These are phyloP conservation scores for Craterostigma plantagineum DNA, from an alignment of 257 asterid species.

Conservation along the genomic window DNA sequence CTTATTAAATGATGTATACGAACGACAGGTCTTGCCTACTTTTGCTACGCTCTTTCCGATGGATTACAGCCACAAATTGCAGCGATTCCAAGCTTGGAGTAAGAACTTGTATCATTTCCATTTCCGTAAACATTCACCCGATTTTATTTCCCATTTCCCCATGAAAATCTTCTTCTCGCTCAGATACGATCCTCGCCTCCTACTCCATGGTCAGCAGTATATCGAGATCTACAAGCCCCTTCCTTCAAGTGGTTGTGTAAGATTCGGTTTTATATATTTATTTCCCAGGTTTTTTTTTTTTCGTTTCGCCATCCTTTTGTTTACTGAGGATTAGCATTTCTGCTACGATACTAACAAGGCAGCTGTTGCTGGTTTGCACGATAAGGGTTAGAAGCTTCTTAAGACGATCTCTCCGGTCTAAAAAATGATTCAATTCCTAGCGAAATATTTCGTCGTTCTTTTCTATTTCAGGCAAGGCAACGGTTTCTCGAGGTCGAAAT, in stretches of 20 bases:
- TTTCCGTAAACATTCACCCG: too few relatives aligned
- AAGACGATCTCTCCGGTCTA: too few relatives aligned
- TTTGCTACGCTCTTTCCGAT: conserved; percentile 50
- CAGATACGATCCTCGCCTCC: conserved; percentile 75
- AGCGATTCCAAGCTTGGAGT: conserved; percentile 52
- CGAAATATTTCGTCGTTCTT: conserved; percentile 8
- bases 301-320: conserved; percentile 6
- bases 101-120: conserved; percentile 11
- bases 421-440: conserved; percentile 3
- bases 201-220: conserved; percentile 82
- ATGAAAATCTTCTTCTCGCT: conserved; percentile 4
- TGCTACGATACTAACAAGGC: conserved; percentile 54
- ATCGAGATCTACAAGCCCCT: conserved; percentile 82
- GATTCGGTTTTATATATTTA: conserved; percentile 19
- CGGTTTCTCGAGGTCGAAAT: conserved; percentile 62
- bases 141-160: too few relatives aligned
- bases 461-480: conserved; percentile 65
- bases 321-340: conserved; percentile 12
- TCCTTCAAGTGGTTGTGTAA: conserved; percentile 66
- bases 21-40: conserved; percentile 73
- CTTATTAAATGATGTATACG: not conserved
- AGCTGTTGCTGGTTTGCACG: conserved; percentile 66
- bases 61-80: conserved; percentile 16
- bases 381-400: conserved; percentile 39
- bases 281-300: too few relatives aligned